Percentiles rank a stretch among this genome's conserved stretches.
Evolutionary conservation across 306 rosid genomes (phyloP).

Genomic region (Luffa aegyptiaca): DNA sequence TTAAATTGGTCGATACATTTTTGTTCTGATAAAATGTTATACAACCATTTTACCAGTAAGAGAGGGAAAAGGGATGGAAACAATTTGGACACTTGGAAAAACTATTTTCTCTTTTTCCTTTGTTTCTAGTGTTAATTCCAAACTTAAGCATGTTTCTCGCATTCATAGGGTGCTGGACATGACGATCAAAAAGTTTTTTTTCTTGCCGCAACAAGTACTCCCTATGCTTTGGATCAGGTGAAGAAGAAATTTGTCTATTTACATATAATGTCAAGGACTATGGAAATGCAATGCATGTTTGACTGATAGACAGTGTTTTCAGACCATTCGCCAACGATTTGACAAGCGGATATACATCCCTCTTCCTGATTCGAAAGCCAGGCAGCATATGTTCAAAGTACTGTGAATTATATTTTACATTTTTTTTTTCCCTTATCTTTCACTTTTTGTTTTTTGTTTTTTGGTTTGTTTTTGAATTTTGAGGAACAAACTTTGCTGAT

Average conservation of each 20-base stretch:
- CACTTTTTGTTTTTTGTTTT: no score
- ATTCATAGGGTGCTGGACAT: constrained; percentile 79
- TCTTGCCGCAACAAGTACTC: constrained; percentile 98
- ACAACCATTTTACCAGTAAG: no score
- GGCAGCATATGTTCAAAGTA: constrained; percentile 96
- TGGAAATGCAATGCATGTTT: constrained; percentile 6
- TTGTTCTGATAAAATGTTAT: no score
- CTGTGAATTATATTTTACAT: constrained; percentile 16
- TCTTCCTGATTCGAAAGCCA: constrained; percentile 88
- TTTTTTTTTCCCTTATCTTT: no score
- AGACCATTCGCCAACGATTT: constrained; percentile 97
- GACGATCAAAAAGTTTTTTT: constrained; percentile 95
- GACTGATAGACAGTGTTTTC: constrained; percentile 29
- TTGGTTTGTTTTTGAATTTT: no score
- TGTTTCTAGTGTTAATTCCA: neutral
- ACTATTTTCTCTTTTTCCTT: neutral
- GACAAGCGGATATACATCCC: constrained; percentile 99
- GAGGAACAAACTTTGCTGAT: neutral
- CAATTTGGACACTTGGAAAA: no score
- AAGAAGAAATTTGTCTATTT: constrained; percentile 3
- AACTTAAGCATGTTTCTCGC: constrained; percentile 1
- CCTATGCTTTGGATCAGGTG: constrained; percentile 97
- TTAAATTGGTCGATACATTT: neutral
- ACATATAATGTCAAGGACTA: neutral
- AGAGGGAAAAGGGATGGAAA: no score